Conservation (phyloP, 371 early-diverging fungal species). For the Chytridium lagenaria region DNA sequence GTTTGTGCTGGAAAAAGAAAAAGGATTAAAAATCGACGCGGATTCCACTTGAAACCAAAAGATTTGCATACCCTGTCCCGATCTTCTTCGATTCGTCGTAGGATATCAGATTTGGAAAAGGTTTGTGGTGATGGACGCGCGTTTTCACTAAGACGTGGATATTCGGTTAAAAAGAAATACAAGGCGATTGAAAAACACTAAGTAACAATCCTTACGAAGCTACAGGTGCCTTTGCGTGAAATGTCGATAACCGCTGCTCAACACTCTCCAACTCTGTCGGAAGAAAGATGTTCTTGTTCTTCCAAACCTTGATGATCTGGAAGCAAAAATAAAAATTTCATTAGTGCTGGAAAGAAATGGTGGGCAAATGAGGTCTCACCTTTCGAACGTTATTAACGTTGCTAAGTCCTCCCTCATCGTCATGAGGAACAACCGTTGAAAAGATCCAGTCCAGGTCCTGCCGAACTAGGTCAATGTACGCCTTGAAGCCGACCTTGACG, state of each 20-base stretch:
- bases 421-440: not conserved
- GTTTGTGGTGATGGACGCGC: not conserved
- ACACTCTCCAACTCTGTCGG: too few relatives aligned
- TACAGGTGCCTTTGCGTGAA: too few relatives aligned
- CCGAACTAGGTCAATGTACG: not conserved
- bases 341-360: not conserved
- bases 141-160: not conserved
- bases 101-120: not conserved
- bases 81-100: conserved; percentile 3
- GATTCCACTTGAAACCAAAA: too few relatives aligned
- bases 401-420: not conserved
- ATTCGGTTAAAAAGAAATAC: too few relatives aligned
- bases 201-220: too few relatives aligned
- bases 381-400: not conserved
- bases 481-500: not conserved
- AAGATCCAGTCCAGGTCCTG: not conserved
- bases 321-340: too few relatives aligned
- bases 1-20: not conserved
- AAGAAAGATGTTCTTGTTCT: too few relatives aligned
- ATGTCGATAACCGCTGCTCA: too few relatives aligned
- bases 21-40: not conserved
- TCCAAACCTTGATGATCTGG: too few relatives aligned
- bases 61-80: conserved; percentile 1
- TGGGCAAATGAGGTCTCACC: not conserved
- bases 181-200: too few relatives aligned